Conservation (phyloP, 352 stramenopile genomes). For the Phytophthora fragariaefolia region DNA sequence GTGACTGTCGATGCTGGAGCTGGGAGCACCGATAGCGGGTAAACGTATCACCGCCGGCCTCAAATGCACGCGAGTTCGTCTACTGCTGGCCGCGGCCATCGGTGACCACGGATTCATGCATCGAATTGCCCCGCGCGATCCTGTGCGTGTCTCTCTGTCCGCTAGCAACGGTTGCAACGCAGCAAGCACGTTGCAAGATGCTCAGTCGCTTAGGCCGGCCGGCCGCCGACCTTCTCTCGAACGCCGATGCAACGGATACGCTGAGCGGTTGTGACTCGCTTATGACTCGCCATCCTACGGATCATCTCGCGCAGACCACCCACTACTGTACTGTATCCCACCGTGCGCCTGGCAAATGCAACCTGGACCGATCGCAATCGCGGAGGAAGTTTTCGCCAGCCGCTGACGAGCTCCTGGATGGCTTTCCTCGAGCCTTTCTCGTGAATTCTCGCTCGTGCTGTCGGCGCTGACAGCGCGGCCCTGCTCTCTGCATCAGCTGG, state of each 20-base stretch:
- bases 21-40: not conserved
- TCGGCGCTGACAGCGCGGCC: conserved; percentile 16
- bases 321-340: too few species aligned
- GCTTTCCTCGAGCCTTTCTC: conserved; percentile 1
- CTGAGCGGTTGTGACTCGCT: too few species aligned
- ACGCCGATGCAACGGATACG: not conserved
- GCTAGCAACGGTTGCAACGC: not conserved
- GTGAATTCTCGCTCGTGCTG: conserved; percentile 39
- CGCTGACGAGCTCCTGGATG: conserved; percentile 25
- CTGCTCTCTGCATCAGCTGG: conserved; percentile 31
- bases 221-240: too few species aligned
- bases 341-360: not conserved
- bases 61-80: not conserved
- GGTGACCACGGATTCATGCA: not conserved
- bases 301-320: conserved; percentile 3
- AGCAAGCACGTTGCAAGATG: too few species aligned
- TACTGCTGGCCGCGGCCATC: not conserved
- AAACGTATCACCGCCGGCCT: not conserved
- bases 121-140: not conserved
- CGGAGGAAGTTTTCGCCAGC: conserved; percentile 29
- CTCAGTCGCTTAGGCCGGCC: too few species aligned
- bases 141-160: not conserved
- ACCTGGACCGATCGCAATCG: conserved; percentile 29
- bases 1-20: too few species aligned
- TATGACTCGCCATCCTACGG: not conserved